Conservation (phyloP, 768 basidiomycete genomes). For the Tremella fuciformis region DNA sequence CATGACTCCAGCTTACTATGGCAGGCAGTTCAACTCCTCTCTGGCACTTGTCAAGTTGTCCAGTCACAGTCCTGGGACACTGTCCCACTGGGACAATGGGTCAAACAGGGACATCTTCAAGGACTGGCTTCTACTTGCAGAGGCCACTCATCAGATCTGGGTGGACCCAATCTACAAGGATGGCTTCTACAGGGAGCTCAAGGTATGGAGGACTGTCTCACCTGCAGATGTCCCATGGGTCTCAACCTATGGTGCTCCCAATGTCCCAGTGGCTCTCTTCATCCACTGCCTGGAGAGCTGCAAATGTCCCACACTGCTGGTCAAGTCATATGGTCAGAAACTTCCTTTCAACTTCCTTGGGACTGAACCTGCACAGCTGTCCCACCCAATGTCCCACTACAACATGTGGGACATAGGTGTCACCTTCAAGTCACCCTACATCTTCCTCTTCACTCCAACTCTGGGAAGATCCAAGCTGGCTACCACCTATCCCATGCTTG, state of each 20-base stretch:
- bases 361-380: conserved; percentile 19
- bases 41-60: not conserved
- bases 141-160: not conserved
- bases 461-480: conserved; percentile 1
- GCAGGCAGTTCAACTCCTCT: not conserved
- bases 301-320: conserved; percentile 12
- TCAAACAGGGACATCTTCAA: not conserved
- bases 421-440: no score
- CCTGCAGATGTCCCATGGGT: not conserved
- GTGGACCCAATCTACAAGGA: no score
- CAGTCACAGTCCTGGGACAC: not conserved
- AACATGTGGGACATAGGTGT: conserved; percentile 21
- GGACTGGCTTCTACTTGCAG: not conserved
- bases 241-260: conserved; percentile 14
- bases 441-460: conserved; percentile 16
- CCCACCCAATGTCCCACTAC: conserved; percentile 7
- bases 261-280: conserved; percentile 17
- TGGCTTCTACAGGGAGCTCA: not conserved
- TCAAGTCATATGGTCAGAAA: conserved; percentile 31
- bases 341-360: conserved; percentile 16
- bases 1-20: not conserved
- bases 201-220: not conserved
- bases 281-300: conserved; percentile 17
- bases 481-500: conserved; percentile 8
- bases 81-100: no score